A percentile compares a stretch with the other conserved stretches of the same genome.
Evolutionary conservation across 1,284 basidiomycete genomes (phyloP).

Genomic region (Mycosarcoma mackinlayi): DNA sequence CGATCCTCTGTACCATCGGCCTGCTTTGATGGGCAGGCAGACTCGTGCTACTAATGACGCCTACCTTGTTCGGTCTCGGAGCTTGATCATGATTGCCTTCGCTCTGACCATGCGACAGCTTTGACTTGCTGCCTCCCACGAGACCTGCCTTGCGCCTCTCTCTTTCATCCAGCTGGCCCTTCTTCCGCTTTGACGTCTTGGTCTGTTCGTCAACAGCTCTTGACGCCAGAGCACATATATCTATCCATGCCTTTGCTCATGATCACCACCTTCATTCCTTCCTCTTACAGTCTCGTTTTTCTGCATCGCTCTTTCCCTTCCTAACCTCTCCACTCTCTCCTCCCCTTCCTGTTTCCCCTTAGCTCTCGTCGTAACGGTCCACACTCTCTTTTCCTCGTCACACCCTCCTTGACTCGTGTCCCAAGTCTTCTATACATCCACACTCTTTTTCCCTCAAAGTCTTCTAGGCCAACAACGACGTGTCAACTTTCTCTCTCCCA

Average conservation of each 20-base stretch:
- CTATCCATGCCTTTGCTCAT: constrained; percentile 3
- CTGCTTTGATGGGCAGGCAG: background rate
- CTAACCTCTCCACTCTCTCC: constrained; percentile 4
- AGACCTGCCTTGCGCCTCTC: background rate
- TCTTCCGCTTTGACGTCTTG: background rate
- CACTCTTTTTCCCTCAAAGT: background rate
- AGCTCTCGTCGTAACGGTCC: background rate
- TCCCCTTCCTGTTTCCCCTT: background rate
- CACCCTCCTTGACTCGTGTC: background rate
- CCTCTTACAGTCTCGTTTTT: background rate
- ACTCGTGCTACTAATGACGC: background rate
- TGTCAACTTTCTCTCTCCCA: background rate
- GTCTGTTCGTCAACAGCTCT: background rate
- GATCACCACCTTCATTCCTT: background rate
- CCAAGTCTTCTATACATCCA: background rate
- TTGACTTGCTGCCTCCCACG: background rate
- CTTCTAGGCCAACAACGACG: background rate
- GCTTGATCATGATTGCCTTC: background rate
- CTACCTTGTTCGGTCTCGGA: constrained; percentile 1
- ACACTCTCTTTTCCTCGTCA: constrained; percentile 5
- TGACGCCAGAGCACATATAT: background rate
- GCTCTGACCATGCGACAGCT: background rate
- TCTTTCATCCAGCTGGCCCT: background rate
- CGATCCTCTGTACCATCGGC: constrained; percentile 1
- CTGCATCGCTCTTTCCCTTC: background rate